phyloP scores from a whole-genome alignment of 139 green algal species.

The Spirogloea muscicola region DNA sequence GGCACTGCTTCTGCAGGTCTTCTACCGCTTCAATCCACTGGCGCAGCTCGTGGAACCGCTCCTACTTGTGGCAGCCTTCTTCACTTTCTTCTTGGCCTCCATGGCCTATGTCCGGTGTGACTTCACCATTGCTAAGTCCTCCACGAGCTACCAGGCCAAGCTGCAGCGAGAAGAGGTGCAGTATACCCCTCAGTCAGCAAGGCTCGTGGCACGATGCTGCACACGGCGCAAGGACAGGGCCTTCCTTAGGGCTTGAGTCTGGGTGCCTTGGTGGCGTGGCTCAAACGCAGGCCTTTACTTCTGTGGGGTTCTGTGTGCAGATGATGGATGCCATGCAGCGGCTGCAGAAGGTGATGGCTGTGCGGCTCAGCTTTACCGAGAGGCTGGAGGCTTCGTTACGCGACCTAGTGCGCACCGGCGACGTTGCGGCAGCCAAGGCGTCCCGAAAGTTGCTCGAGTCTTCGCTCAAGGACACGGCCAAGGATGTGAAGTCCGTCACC shows the following conservation, averaged over 20 bases:
- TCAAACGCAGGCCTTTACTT: background rate
- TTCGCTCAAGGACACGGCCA: conserved; percentile 28
- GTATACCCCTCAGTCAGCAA: background rate
- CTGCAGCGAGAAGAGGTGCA: conserved; percentile 19
- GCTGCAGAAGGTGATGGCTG: conserved; percentile 5
- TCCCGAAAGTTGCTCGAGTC: conserved; percentile 2
- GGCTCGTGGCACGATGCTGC: background rate
- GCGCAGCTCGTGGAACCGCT: conserved; percentile 59
- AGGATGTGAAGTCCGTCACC: conserved; percentile 12
- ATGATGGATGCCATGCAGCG: conserved; percentile 31
- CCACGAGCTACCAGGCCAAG: conserved; percentile 15
- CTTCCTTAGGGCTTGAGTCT: no score
- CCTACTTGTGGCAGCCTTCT: conserved; percentile 57
- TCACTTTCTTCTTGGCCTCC: conserved; percentile 48
- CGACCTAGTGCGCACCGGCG: conserved; percentile 18
- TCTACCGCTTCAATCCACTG: conserved; percentile 55
- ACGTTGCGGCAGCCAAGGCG: conserved; percentile 21
- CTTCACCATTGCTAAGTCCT: conserved; percentile 57
- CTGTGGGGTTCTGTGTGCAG: conserved; percentile 3
- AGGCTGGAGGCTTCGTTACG: conserved; percentile 21
- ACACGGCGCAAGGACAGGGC: no score
- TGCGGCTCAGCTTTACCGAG: background rate
- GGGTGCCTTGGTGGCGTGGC: background rate
- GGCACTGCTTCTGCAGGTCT: no score
- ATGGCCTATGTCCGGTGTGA: conserved; percentile 58